A percentile compares a stretch with the other conserved stretches of the same genome.
These are phyloP conservation scores for Ceratonia siliqua DNA, from an alignment of 306 rosid genomes.

Conservation along the genomic window DNA sequence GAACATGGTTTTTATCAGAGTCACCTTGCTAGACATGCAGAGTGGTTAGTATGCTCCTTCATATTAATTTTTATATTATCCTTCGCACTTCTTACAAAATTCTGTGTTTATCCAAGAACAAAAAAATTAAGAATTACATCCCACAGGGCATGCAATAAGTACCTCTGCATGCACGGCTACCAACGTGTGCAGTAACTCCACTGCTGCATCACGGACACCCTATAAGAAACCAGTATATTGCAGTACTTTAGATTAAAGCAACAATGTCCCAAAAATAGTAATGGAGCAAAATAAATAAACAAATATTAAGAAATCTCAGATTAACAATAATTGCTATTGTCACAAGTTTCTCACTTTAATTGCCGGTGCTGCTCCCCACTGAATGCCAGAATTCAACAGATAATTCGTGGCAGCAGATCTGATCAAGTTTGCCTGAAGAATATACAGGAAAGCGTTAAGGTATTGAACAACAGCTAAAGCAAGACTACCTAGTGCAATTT, in stretches of 20 bases:
- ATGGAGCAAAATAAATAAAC: constrained; percentile 3
- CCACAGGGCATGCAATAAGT: constrained; percentile 35
- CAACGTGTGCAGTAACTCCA: constrained; percentile 90
- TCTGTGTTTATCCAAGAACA: background rate
- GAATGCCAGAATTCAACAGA: constrained; percentile 87
- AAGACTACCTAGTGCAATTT: constrained; percentile 2
- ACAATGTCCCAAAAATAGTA: background rate
- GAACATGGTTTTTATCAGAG: constrained; percentile 3
- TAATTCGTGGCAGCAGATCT: constrained; percentile 88
- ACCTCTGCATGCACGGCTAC: constrained; percentile 99
- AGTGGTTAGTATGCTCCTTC: background rate
- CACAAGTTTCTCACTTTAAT: constrained; percentile 70
- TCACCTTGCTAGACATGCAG: constrained; percentile 6
- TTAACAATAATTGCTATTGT: constrained; percentile 27
- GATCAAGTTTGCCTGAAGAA: constrained; percentile 79
- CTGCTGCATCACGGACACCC: constrained; percentile 98
- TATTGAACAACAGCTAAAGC: constrained; percentile 23
- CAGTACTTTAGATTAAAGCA: constrained; percentile 26
- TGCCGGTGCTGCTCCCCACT: constrained; percentile 97
- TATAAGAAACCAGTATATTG: constrained; percentile 42
- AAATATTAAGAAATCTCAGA: background rate
- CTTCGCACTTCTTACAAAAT: background rate
- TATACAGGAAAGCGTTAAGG: constrained; percentile 32
- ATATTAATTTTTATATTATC: background rate
- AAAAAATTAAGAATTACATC: constrained; percentile 13